Evolutionary conservation across 208 protist species (phyloP).

Genomic region (Leptomonas seymouri): DNA sequence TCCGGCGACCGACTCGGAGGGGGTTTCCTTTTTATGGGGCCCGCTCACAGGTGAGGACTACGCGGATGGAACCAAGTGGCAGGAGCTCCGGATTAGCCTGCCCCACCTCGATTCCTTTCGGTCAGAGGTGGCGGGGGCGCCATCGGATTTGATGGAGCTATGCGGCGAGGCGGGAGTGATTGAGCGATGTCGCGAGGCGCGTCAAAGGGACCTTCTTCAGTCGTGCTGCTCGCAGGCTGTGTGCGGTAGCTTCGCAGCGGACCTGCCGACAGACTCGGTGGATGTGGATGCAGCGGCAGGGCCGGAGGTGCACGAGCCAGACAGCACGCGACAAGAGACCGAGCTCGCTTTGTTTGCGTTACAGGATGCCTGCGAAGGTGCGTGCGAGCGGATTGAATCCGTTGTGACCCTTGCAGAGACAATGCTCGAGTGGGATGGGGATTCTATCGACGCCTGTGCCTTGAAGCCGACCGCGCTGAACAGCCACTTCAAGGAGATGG

Average conservation of each 20-base stretch:
- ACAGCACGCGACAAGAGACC: background rate
- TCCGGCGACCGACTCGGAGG: constrained; percentile 10
- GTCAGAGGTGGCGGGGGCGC: constrained; percentile 15
- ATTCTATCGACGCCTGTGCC: constrained; percentile 5
- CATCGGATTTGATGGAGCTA: constrained; percentile 43
- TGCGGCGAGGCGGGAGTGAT: constrained; percentile 32
- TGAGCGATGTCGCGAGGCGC: constrained; percentile 5
- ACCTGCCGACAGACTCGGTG: background rate
- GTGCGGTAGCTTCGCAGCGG: background rate
- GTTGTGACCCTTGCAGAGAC: background rate
- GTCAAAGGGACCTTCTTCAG: background rate
- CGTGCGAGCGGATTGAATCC: background rate
- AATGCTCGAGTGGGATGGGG: constrained; percentile 16
- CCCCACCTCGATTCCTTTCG: constrained; percentile 21
- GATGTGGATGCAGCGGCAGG: background rate
- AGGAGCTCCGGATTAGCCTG: constrained; percentile 32
- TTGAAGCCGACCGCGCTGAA: constrained; percentile 6
- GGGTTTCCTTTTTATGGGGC: constrained; percentile 28
- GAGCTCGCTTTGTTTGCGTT: background rate
- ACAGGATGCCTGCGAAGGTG: background rate
- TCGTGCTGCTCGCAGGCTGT: constrained; percentile 12
- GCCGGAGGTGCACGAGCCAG: background rate
- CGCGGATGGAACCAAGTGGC: background rate
- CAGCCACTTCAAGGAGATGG: constrained; percentile 10
- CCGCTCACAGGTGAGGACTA: background rate